phyloP scores from a whole-genome alignment of 495 filamentous ascomycete genomes.

The Hypoxylon fuscum region DNA sequence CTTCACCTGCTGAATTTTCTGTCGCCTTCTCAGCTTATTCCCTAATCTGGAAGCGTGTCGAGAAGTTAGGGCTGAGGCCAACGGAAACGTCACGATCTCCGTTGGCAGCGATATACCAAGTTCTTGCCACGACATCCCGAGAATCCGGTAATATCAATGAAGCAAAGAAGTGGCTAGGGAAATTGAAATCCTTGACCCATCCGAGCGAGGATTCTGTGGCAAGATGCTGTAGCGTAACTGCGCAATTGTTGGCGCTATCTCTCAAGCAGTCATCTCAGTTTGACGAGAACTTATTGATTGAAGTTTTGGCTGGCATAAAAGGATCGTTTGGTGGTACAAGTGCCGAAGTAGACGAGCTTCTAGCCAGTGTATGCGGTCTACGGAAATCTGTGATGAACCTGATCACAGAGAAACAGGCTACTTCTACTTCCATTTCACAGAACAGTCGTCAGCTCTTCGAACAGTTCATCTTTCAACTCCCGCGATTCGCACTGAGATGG shows the following conservation, averaged over 20 bases:
- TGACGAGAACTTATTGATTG: constrained; percentile 52
- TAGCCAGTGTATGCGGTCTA: constrained; percentile 68
- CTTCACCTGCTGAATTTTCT: constrained; percentile 46
- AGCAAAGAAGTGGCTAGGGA: constrained; percentile 59
- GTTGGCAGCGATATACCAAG: constrained; percentile 51
- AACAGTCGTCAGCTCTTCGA: constrained; percentile 49
- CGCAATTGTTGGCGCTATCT: constrained; percentile 56
- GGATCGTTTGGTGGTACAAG: constrained; percentile 70
- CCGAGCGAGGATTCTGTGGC: constrained; percentile 53
- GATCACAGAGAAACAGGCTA: constrained; percentile 44
- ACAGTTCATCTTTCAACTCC: constrained; percentile 60
- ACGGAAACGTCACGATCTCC: constrained; percentile 43
- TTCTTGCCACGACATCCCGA: constrained; percentile 51
- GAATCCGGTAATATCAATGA: constrained; percentile 55
- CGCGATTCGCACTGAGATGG: constrained; percentile 64
- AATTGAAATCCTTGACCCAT: constrained; percentile 46
- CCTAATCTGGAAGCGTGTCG: constrained; percentile 43
- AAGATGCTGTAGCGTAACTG: constrained; percentile 51
- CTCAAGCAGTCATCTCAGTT: constrained; percentile 47
- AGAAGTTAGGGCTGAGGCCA: constrained; percentile 31
- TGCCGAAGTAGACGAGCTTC: constrained; percentile 73
- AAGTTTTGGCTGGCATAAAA: constrained; percentile 62
- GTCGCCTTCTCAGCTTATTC: constrained; percentile 35
- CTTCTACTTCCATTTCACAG: constrained; percentile 1
- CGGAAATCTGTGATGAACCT: constrained; percentile 68